Evolutionary conservation across 495 filamentous ascomycete species (phyloP), one percentile per base, ranked within the genome.

Genomic region (Xylaria longipes): DNA sequence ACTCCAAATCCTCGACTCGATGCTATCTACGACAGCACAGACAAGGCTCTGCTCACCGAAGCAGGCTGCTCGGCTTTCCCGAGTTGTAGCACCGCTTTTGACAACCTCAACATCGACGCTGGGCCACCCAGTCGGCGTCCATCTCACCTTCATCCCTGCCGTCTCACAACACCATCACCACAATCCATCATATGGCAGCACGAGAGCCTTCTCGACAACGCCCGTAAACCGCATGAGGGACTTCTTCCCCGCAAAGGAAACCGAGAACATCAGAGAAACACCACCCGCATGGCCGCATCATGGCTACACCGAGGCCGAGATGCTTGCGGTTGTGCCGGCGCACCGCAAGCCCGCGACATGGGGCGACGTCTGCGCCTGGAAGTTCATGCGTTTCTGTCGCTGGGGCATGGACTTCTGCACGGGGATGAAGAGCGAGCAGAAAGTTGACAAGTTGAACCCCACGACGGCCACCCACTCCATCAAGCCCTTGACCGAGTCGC

Each of bases 241-340:
- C 39, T 82, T 87, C 79, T 87, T 86, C 71, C 85, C 85, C 1
- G 69, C 71, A 43, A 85, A 83, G 54, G 84, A 85, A 66, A 86
- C 85, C 1, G 73, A 80, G 1, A 74, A 77, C 43, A 88, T 89
- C 71, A 77, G 80, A 15, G 73, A 79, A 65, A 88, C 86, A 17
- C 84, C 87, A 20, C 77, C 90, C 43, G 86, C 91, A 70, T 94
- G 91, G 91, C 84, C 87, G 1, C 92, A 94, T 78, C 91, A 90
- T 72, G 84, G 88, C 72, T 92, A 82, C 65, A 84, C 84, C 17
- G 78, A 86, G 75, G 65, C 82, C 72, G 84, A 85, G 75, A 83
- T 86, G 83, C 65, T 77, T 14, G 73, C 71, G n/a, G 81, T 85
- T 5, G 78, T 79, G 20, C 80, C 82, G 2, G 78, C 77, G 22